Conservation (phyloP, 1,284 basidiomycete species). For the Trichosporon sp. region DNA sequence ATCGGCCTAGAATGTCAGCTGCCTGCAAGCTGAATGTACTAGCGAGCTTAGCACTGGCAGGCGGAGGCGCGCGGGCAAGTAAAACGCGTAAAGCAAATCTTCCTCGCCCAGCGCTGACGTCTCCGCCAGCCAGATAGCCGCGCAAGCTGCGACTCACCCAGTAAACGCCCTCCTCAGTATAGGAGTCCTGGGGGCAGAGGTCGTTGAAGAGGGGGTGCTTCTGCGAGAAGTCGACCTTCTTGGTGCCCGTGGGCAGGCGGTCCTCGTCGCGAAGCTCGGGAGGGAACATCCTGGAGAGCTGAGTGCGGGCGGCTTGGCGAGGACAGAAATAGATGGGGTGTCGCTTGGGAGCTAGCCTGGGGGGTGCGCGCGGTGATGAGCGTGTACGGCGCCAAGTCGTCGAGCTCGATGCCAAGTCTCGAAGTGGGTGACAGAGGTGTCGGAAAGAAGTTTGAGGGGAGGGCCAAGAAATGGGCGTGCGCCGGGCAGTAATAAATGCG, state of each 20-base stretch:
- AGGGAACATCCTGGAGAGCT: constrained; percentile 16
- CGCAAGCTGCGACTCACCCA: constrained; percentile 39
- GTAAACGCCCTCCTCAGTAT: constrained; percentile 39
- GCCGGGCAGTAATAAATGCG: not conserved
- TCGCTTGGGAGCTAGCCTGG: not conserved
- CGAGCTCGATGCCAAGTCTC: not conserved
- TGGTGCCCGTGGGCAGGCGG: constrained; percentile 7
- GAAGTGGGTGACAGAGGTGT: not conserved
- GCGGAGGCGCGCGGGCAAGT: not conserved
- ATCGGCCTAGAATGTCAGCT: constrained; percentile 34
- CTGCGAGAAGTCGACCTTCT: constrained; percentile 24
- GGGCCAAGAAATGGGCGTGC: constrained; percentile 1
- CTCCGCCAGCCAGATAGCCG: not conserved
- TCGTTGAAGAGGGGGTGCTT: constrained; percentile 47
- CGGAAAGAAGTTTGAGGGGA: not conserved
- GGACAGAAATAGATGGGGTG: not conserved
- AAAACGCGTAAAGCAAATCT: not conserved
- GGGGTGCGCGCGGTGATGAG: not conserved
- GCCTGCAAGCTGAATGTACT: not conserved
- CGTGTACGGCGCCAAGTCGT: not conserved
- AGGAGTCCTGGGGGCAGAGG: constrained; percentile 46
- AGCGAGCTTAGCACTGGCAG: not conserved
- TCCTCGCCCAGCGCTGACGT: not conserved
- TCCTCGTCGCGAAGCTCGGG: constrained; percentile 17
- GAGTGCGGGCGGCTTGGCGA: not conserved